Base-by-base conservation (phyloP, 805 yeast genomes). In the Wickerhamiella allomyrinae region DNA sequence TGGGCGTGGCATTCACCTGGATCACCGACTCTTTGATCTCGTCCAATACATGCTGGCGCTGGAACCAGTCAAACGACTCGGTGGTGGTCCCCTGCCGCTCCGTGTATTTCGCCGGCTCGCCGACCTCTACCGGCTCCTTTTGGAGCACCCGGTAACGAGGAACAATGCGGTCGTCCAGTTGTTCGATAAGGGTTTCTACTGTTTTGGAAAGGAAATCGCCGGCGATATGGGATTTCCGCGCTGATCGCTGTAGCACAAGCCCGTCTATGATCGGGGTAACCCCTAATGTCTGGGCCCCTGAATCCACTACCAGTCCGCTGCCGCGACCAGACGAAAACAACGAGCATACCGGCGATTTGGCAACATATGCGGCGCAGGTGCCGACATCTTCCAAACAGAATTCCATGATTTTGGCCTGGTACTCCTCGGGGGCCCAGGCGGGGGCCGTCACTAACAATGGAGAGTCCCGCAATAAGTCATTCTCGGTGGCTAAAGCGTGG, bases 291-390 rank as follows among this genome's bases (percentile, higher is more conserved):
- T 81, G 87, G 55, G 82, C 91, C 5, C 95, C 95, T 31, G 83
- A 62, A 58, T 85, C 94, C 31, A 85, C 89, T 31, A 85, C 85
- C 24, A 85, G 65, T 57, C 94, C 85, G 46, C 79, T 79, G 36
- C 94, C 86, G 57, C 93, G 70, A 3, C 94, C 95, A 49, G 81
- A 79, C 9, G 89, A 86, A 61, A 87, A 87, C 1, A 94, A 76
- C 1, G 81, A 77, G 62, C 94, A 80, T 0, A 93, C 79, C n/a
- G 95, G 89, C 7, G 79, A 70, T 44, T 85, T 79, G 11, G 83
- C 86, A 20, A 83, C 58, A 56, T 79, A 87, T 44, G 83, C 74
- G 0, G 93, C 96, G 29, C 91, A 87, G 50, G 78, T 79, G 29
- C 74, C 68, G 56, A 78, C 69, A 11, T 67, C 62, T 55, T 85